These are phyloP conservation scores for Diplosphaera chodatii DNA, from an alignment of 139 green algal genomes.

Conservation along the genomic window DNA sequence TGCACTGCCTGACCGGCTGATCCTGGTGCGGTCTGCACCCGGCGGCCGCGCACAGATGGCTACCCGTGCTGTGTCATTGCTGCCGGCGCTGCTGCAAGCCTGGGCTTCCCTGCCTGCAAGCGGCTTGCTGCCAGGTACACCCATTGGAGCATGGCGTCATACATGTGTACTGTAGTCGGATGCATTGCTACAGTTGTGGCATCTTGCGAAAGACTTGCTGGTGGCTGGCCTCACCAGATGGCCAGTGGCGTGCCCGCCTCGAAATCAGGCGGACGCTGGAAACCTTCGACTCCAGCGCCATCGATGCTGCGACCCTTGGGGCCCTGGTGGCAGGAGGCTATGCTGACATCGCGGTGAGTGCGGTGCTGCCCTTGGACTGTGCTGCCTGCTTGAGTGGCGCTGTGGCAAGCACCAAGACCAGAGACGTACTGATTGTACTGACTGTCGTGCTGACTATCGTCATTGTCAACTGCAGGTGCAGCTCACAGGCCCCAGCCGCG, in stretches of 20 bases:
- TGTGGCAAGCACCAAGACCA: too few species aligned
- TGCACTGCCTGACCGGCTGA: conserved; percentile 41
- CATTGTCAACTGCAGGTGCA: too few species aligned
- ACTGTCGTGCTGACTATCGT: too few species aligned
- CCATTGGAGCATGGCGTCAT: too few species aligned
- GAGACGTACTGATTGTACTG: too few species aligned
- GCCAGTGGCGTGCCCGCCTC: conserved; percentile 9
- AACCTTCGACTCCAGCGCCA: conserved; percentile 36
- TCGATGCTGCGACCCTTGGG: conserved; percentile 18
- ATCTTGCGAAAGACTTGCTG: too few species aligned
- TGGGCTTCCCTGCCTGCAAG: conserved; percentile 27
- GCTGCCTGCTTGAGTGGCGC: not conserved
- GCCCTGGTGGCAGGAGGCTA: conserved; percentile 24
- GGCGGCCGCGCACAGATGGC: conserved; percentile 16
- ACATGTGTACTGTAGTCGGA: too few species aligned
- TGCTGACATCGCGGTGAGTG: conserved; percentile 26
- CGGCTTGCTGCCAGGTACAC: conserved; percentile 35
- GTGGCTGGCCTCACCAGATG: conserved; percentile 2
- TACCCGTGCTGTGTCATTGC: conserved; percentile 13
- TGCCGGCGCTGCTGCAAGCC: conserved; percentile 34
- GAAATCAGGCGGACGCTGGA: conserved; percentile 25
- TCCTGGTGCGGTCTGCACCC: conserved; percentile 16
- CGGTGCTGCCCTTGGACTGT: conserved; percentile 3
- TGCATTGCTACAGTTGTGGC: too few species aligned
- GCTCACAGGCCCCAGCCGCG: not conserved